Evolutionary conservation across 2,329 filamentous ascomycete species (phyloP).

Genomic region (Epicoccum nigrum): DNA sequence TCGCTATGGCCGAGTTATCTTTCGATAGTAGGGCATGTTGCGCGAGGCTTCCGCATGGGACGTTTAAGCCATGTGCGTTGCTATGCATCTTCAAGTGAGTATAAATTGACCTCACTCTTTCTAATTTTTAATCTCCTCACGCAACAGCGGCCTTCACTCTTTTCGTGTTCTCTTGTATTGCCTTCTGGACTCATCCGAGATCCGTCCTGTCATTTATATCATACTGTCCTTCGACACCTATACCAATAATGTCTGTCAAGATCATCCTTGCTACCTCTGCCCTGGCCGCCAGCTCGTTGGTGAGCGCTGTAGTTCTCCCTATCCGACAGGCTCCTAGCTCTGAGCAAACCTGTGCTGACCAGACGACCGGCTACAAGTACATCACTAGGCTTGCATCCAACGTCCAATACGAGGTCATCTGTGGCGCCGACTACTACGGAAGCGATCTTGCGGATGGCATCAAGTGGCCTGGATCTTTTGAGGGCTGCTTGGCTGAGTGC

Average conservation of each 20-base stretch:
- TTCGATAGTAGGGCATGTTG: neutral
- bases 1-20: neutral
- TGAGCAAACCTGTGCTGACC: neutral
- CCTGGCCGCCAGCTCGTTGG: neutral
- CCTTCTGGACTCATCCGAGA: conserved; percentile 1
- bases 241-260: conserved; percentile 1
- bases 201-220: conserved; percentile 3
- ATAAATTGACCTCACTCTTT: neutral
- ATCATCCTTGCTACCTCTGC: neutral
- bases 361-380: neutral
- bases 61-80: neutral
- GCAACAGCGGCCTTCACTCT: conserved; percentile 1
- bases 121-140: neutral
- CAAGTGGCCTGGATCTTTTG: neutral
- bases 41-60: neutral
- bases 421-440: conserved; percentile 2
- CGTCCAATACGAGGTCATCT: neutral
- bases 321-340: neutral
- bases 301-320: neutral
- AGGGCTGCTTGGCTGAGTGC: conserved; percentile 1
- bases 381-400: neutral
- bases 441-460: neutral
- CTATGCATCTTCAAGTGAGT: neutral
- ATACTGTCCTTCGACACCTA: neutral
- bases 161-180: neutral